These are phyloP conservation scores for Quercus glauca DNA, from an alignment of 306 rosid species.

Conservation along the genomic window DNA sequence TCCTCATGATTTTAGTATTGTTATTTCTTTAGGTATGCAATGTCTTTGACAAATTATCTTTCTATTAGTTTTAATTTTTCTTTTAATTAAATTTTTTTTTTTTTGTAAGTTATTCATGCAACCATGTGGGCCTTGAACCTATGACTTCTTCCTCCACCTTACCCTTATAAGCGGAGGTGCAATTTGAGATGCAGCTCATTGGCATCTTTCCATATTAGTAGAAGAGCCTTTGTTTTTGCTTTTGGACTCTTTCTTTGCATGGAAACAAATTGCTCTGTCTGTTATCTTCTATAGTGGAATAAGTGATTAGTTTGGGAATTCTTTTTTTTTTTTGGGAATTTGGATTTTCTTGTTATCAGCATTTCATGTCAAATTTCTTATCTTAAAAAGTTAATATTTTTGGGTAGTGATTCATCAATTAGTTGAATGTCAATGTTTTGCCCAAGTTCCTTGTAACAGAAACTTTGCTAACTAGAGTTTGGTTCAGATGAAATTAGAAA, in stretches of 20 bases:
- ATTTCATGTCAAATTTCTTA: background rate
- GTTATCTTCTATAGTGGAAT: background rate
- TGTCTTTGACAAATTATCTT: background rate
- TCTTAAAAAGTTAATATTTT: background rate
- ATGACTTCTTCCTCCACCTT: too few species aligned
- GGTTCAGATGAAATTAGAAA: constrained; percentile 82
- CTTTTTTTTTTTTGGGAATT: too few species aligned
- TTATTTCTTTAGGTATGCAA: background rate
- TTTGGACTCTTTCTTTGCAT: background rate
- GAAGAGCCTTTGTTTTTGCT: background rate
- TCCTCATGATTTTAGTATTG: background rate
- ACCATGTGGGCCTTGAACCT: too few species aligned
- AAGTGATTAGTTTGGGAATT: too few species aligned
- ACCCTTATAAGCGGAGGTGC: too few species aligned
- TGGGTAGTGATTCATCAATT: background rate
- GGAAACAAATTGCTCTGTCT: background rate
- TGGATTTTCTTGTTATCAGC: too few species aligned
- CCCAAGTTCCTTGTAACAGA: background rate
- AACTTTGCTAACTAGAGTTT: constrained; percentile 13
- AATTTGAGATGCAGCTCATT: too few species aligned
- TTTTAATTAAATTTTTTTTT: too few species aligned
- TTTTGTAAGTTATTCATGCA: too few species aligned
- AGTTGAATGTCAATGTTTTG: background rate
- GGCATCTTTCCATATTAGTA: too few species aligned
- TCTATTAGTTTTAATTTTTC: background rate